Conservation (phyloP, 768 basidiomycete species). For the Arthromyces matolae region DNA sequence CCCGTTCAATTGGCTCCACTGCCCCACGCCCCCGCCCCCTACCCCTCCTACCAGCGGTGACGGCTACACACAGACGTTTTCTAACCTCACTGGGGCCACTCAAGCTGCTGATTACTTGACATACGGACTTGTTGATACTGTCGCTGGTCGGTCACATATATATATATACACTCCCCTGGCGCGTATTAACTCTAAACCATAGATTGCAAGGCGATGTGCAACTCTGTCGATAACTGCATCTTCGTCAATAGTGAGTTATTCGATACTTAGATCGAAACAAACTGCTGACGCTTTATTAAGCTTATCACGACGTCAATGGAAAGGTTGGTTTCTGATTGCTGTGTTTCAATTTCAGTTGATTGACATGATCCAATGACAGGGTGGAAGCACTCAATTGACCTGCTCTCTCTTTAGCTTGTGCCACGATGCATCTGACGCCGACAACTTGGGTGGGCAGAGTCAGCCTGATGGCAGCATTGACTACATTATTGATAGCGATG, state of each 20-base stretch:
- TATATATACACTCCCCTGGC: background rate
- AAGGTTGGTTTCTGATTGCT: conserved; percentile 25
- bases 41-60: conserved; percentile 17
- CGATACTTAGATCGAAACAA: background rate
- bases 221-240: conserved; percentile 34
- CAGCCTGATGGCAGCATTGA: conserved; percentile 39
- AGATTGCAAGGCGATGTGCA: conserved; percentile 47
- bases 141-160: conserved; percentile 28
- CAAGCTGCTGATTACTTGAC: conserved; percentile 40
- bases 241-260: conserved; percentile 40
- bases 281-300: conserved; percentile 19
- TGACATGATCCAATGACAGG: conserved; percentile 17
- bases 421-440: conserved; percentile 33
- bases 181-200: background rate
- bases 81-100: conserved; percentile 38
- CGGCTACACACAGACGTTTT: conserved; percentile 38
- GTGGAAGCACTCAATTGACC: conserved; percentile 40
- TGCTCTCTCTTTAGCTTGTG: conserved; percentile 40
- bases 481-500: conserved; percentile 39
- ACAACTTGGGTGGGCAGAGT: conserved; percentile 40
- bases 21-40: conserved; percentile 26
- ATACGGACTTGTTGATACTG: conserved; percentile 42
- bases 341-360: conserved; percentile 4
- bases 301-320: conserved; percentile 45
- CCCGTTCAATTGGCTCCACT: conserved; percentile 33